These are phyloP conservation scores for Calonectria henricotiae DNA, from an alignment of 2,329 filamentous ascomycete species.

Conservation along the genomic window DNA sequence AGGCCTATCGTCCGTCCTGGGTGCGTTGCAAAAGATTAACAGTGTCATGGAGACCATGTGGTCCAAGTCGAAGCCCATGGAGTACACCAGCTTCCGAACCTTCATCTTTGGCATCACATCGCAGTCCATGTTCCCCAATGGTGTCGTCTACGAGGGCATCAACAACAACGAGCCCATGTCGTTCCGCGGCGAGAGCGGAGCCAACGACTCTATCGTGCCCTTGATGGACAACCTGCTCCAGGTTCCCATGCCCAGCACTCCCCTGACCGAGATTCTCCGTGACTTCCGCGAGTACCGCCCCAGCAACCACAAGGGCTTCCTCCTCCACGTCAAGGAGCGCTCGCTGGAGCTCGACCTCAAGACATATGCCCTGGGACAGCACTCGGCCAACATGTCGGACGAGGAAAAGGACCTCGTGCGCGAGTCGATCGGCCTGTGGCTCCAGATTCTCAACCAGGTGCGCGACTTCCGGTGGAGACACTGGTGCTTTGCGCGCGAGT, in stretches of 20 bases:
- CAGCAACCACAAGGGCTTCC: slow-evolving; percentile 89
- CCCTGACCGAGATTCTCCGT: slow-evolving; percentile 87
- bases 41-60: slow-evolving; percentile 92
- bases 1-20: slow-evolving; percentile 75
- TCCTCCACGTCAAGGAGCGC: slow-evolving; percentile 77
- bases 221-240: slow-evolving; percentile 90
- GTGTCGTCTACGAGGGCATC: slow-evolving; percentile 90
- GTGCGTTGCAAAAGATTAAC: slow-evolving; percentile 78
- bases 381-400: slow-evolving; percentile 43
- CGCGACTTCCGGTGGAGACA: slow-evolving; percentile 88
- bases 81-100: slow-evolving; percentile 92
- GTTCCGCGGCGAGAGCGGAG: slow-evolving; percentile 93
- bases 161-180: slow-evolving; percentile 79
- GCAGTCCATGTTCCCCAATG: slow-evolving; percentile 94
- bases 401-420: slow-evolving; percentile 64
- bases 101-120: slow-evolving; percentile 98
- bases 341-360: slow-evolving; percentile 70
- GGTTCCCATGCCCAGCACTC: slow-evolving; percentile 90
- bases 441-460: slow-evolving; percentile 80
- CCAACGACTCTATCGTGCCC: slow-evolving; percentile 95
- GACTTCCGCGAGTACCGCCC: slow-evolving; percentile 94
- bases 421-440: slow-evolving; percentile 73
- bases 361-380: slow-evolving; percentile 69
- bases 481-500: slow-evolving; percentile 89
- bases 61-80: slow-evolving; percentile 85